Conservation (phyloP, 768 basidiomycete genomes). For the Termitomyces sp. region DNA sequence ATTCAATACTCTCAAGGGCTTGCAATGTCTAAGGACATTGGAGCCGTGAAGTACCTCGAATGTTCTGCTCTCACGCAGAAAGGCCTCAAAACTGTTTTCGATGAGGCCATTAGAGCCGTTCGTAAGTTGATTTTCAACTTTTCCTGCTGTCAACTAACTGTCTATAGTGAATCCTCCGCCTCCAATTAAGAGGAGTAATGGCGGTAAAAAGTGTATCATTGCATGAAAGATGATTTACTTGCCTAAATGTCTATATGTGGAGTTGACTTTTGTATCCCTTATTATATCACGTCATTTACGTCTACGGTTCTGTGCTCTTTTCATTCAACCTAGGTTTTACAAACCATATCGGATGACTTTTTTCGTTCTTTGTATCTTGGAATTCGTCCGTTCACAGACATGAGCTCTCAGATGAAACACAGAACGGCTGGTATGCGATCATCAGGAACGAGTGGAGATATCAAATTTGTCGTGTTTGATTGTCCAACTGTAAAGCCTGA, state of each 20-base stretch:
- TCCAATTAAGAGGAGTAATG: conserved; percentile 40
- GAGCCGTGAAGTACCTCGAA: conserved; percentile 93
- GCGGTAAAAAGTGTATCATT: conserved; percentile 59
- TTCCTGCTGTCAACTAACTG: neutral
- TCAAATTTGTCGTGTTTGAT: too few species aligned
- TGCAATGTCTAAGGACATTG: conserved; percentile 88
- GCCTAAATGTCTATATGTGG: conserved; percentile 9
- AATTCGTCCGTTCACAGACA: conserved; percentile 9
- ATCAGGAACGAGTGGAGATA: conserved; percentile 15
- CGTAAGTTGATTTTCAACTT: conserved; percentile 45
- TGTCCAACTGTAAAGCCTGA: neutral
- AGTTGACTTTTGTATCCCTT: conserved; percentile 23
- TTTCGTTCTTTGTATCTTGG: conserved; percentile 10
- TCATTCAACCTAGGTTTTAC: conserved; percentile 7
- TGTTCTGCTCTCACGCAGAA: conserved; percentile 97
- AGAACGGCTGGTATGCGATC: conserved; percentile 1
- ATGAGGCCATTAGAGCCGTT: conserved; percentile 97
- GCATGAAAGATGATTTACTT: conserved; percentile 41
- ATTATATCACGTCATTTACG: conserved; percentile 65
- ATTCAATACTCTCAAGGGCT: conserved; percentile 91
- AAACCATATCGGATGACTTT: conserved; percentile 11
- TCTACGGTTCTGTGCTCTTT: conserved; percentile 56
- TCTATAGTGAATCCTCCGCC: conserved; percentile 70
- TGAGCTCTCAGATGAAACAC: neutral
- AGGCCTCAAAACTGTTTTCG: conserved; percentile 97